Base-by-base conservation (phyloP, 805 yeast genomes). In the Zygotorulaspora sp. region DNA sequence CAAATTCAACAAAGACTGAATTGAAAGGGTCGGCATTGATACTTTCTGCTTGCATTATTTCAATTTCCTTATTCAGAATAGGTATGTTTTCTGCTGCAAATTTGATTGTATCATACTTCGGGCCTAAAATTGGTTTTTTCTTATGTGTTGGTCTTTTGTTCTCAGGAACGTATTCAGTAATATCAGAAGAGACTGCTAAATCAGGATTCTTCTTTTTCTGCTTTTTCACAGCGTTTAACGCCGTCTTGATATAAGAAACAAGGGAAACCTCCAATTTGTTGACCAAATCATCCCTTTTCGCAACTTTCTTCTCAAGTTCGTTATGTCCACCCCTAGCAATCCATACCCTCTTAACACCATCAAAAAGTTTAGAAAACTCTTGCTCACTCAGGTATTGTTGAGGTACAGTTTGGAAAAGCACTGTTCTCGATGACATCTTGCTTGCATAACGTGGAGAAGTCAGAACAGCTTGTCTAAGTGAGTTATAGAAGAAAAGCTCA, bases 351-450 rank as follows among this genome's bases (percentile, higher is more conserved):
- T 77, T 82, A 27, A 87, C 95, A 46, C 95, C 96, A 30, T 77
- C 80, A 54, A 87, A 89, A 40, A 89, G 58, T 55, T 80, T 80
- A 50, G 74, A 68, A 43, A 90, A 76, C 50, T 84, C 87, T 39
- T 72, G 68, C 55, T 83, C 94, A 56, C 78, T 78, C 41, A 86
- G 66, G 52, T 77, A 76, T 41, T 79, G 74, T 40, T 80, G 76
- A 8, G 97, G 92, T 5, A 88, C 90, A 6, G 84, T 75, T 63
- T 84, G 95, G 61, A 89, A 78, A 35, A 90, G 68, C 1, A 90
- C 86, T 2, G 90, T 83, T 58, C 95, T 77, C 9, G 90, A 81
- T 11, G 90, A 74, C 24, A 84, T 61, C 49, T 77, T 78, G 42
- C 73, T 71, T 28, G 94, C 83, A 58, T 86, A 86, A 44, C 78